Evolutionary conservation across 306 rosid species (phyloP).

Genomic region (Pachyrhizus erosus): DNA sequence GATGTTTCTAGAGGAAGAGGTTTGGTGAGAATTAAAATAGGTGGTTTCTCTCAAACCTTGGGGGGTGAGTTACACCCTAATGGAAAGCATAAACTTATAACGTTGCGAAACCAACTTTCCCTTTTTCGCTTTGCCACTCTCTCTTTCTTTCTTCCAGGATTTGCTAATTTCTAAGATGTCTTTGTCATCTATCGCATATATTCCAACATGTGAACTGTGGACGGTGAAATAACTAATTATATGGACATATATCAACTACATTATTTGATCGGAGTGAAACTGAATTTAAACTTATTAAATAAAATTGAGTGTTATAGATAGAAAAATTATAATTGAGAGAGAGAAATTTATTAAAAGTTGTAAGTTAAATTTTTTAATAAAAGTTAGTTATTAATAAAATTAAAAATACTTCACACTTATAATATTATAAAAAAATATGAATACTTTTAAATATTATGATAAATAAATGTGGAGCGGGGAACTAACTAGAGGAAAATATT

Average conservation of each 20-base stretch:
- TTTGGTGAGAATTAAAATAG: neutral
- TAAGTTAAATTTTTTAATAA: too few relatives aligned
- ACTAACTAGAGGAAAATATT: slow-evolving; percentile 5
- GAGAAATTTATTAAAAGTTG: too few relatives aligned
- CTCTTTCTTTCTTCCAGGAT: slow-evolving; percentile 10
- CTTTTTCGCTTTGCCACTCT: slow-evolving; percentile 31
- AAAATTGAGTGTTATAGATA: too few relatives aligned
- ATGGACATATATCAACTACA: neutral
- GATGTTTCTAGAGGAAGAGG: slow-evolving; percentile 32
- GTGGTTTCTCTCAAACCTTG: slow-evolving; percentile 14
- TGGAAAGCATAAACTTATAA: slow-evolving; percentile 22
- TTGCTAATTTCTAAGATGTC: neutral
- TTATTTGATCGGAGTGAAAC: too few relatives aligned
- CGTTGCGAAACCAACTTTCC: slow-evolving; percentile 45
- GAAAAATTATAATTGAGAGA: too few relatives aligned
- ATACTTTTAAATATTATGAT: neutral
- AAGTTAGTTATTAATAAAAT: too few relatives aligned
- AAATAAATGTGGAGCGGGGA: neutral
- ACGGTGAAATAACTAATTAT: slow-evolving; percentile 16
- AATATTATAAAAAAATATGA: too few relatives aligned
- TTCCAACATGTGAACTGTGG: neutral
- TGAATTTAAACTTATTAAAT: too few relatives aligned
- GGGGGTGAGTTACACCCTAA: neutral
- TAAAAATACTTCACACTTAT: too few relatives aligned
- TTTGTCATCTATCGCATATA: slow-evolving; percentile 26